Evolutionary conservation across 108 stramenopile genomes (phyloP).

Genomic region (Skeletonema menzelii): DNA sequence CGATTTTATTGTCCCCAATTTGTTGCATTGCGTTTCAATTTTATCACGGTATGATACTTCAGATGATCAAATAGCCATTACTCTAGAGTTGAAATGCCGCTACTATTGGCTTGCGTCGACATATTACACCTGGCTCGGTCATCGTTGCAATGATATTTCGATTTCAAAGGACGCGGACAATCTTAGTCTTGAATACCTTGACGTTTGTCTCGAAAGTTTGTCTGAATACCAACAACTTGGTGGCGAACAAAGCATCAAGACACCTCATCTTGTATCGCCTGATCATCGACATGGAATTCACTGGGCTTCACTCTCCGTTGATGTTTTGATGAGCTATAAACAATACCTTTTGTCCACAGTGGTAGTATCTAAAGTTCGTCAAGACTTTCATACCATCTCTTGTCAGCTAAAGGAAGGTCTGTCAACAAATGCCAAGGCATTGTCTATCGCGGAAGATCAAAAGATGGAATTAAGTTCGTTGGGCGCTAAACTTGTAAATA

Average conservation of each 20-base stretch:
- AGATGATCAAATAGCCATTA: background rate
- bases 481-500: conserved; percentile 54
- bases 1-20: conserved; percentile 50
- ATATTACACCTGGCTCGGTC: conserved; percentile 69
- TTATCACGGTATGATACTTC: conserved; percentile 4
- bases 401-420: background rate
- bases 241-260: conserved; percentile 32
- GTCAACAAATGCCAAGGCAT: background rate
- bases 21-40: conserved; percentile 46
- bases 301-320: conserved; percentile 66
- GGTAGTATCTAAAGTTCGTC: conserved; percentile 61
- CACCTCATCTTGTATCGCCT: conserved; percentile 72
- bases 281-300: conserved; percentile 53
- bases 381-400: conserved; percentile 53
- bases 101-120: conserved; percentile 69
- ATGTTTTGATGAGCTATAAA: conserved; percentile 48
- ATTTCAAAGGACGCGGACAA: conserved; percentile 63
- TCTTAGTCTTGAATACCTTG: conserved; percentile 53
- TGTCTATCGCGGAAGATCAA: conserved; percentile 16
- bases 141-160: conserved; percentile 42
- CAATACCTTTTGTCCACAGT: conserved; percentile 75
- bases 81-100: conserved; percentile 48
- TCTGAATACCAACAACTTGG: background rate
- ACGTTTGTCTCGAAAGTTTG: conserved; percentile 46
- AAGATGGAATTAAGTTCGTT: conserved; percentile 46